These are phyloP conservation scores for Fusarium beomiforme DNA, from an alignment of 2,329 filamentous ascomycete species.

Conservation along the genomic window DNA sequence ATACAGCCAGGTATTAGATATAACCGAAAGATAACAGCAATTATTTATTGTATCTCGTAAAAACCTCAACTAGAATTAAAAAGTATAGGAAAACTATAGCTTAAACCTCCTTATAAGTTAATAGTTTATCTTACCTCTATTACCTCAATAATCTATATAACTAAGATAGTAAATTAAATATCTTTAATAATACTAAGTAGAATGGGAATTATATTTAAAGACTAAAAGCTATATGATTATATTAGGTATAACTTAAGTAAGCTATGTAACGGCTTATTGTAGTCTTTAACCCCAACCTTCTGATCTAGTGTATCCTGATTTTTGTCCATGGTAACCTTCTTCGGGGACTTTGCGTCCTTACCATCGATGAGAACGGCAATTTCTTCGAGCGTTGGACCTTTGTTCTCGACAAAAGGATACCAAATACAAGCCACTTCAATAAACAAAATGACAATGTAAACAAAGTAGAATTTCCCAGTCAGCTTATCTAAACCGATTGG, in stretches of 20 bases:
- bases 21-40: not conserved
- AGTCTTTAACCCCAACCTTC: too few relatives aligned
- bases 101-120: not conserved
- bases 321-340: not conserved
- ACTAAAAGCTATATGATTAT: too few relatives aligned
- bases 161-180: too few relatives aligned
- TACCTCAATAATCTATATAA: too few relatives aligned
- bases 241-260: too few relatives aligned
- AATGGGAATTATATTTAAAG: too few relatives aligned
- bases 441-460: constrained; percentile 31
- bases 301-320: too few relatives aligned
- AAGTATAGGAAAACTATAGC: not conserved
- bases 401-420: constrained; percentile 37
- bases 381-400: constrained; percentile 33
- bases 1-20: not conserved
- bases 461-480: constrained; percentile 32
- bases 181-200: too few relatives aligned
- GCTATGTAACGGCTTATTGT: too few relatives aligned
- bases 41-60: not conserved
- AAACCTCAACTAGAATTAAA: not conserved
- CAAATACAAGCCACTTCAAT: constrained; percentile 34
- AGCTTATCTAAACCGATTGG: constrained; percentile 28
- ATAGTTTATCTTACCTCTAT: too few relatives aligned
- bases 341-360: not conserved
- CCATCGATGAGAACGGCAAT: constrained; percentile 36